Evolutionary conservation across 2,329 filamentous ascomycete genomes (phyloP), one percentile per base, ranked within the genome.

Genomic region (Botrytis hyacinthi): DNA sequence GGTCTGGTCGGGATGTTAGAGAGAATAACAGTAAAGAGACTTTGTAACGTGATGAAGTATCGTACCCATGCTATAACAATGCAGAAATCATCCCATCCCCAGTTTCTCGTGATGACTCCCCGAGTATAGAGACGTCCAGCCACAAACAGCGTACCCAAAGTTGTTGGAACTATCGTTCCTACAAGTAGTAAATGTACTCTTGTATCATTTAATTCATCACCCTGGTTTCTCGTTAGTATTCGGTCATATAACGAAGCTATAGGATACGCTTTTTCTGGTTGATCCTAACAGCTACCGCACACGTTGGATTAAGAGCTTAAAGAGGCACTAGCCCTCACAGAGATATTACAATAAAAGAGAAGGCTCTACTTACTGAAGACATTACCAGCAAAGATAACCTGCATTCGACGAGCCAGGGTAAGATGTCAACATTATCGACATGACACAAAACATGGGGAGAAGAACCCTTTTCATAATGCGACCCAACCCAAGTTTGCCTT

Each of bases 341-440:
- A 29, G 4, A 29, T 4, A 40, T 54, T 22, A 14, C 26, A 26
- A 32, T 0, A 6, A 51, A 62, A 9, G 26, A 51, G 22, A 26
- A 57, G 35, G 20, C 26, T 70, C 18, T 18, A 71, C 69, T 51
- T 62, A 71, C 69, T 48, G 46, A 51, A 71, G 44, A 71, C 69
- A 71, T 63, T 42, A 29, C 26, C 51, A 51, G 42, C 44, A 63
- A 32, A 29, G 26, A 26, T 32, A 29, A 61, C 32, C 26, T 51
- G 57, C 29, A 18, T 48, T 44, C 20, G 44, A 63, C n/a, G 32
- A 20, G 42, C 32, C 26, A 40, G 42, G 44, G 42, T 51, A 37
- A 54, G 35, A 54, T 71, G 20, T 40, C 44, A 63, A 63, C 44
- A 71, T 71, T 48, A 3, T 10, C 1, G 26, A 29, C 18, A 16